Base-by-base conservation (phyloP, 2,329 filamentous ascomycete genomes). In the Hypoxylon sp. region DNA sequence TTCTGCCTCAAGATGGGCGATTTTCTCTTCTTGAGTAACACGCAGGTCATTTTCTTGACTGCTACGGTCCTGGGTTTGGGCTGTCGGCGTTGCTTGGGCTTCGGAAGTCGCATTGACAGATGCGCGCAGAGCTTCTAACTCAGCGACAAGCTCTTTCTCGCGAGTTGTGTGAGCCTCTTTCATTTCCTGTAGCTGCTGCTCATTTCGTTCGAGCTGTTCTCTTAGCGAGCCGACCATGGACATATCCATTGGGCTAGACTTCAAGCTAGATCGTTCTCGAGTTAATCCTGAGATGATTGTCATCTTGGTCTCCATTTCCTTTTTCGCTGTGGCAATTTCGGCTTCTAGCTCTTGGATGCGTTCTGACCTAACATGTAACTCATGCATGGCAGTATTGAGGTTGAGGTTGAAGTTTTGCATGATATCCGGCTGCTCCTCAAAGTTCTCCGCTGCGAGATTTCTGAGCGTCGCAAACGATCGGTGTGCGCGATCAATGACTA, bases 271-370 rank as follows among this genome's bases (percentile, higher is more conserved):
- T 65, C 97, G 87, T 80, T 99, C 97, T 59, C 96, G 91, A 2
- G 96, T 97, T 69, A 99, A 85, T 5, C 96, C 96, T 30, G 93
- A 93, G 73, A 99, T 98, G 76, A 99, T 94, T 30, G 93, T 93
- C 84, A 95, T 94, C 87, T 99, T 99, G 69, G 88, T 90, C 77
- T 99, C 96, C 91, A 98, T 97, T 79, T 99, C 96, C 82, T 94
- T 97, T 83, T 93, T 96, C 21, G 94, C 89, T 3, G 89, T 90
- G 25, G 90, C 84, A 62, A 98, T 88, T 73, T 97, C 95, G 5
- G 90, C 89, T 79, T 99, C 96, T 13, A 99, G 85, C 74, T 94
- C 90, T 76, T 97, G 93, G 58, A 98, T 94, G 28, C 94, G 90
- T 78, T 98, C 94, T 41, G 94, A 94, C 45, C 94, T 90, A 9